Evolutionary conservation across 495 filamentous ascomycete species (phyloP), one percentile per base, ranked within the genome.

Genomic region (Penicillium argentinense): DNA sequence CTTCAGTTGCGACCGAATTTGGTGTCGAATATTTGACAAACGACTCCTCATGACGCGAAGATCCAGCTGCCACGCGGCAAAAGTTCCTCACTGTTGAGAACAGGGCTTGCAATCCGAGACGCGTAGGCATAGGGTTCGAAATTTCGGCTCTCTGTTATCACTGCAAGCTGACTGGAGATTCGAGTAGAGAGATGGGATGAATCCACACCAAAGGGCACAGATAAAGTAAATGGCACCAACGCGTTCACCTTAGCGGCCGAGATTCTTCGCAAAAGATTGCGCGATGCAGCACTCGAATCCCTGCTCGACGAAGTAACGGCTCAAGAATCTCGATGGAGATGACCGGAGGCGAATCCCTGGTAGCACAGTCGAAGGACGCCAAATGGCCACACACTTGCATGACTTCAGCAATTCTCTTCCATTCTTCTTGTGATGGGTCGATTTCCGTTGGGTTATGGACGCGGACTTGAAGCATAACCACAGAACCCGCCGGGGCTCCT

Each of bases 241-340:
- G 9, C 40, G 40, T 22, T 43, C 40, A 18, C 26, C 40, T 9
- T 43, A 43, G 9, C 29, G 24, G 1, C 26, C 40, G 11, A 43
- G 16, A 17, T 43, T 43, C 27, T 43, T 43, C 1, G 39, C 21
- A 28, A 41, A 41, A 4, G 39, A 41, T 24, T 41, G 39, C 14
- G 39, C 39, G 6, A 43, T 32, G 9, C 25, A 29, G 11, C n/a
- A 43, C 24, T 43, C 40, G 21, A 43, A 29, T 16, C 17, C 40
- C 19, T 32, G 24, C 5, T 43, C 25, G 13, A 32, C 17, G 13
- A 43, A 32, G 21, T 43, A 43, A 8, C 25, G 24, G 14, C 16
- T 27, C 40, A 43, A 11, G 40, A 16, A 21, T 43, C 40, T 30
- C 21, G 25, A 3, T 17, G 13, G 9, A 43, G 25, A 32, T 43